These are phyloP conservation scores for Cercospora nicotianae DNA, from an alignment of 2,329 filamentous ascomycete genomes.

Conservation along the genomic window DNA sequence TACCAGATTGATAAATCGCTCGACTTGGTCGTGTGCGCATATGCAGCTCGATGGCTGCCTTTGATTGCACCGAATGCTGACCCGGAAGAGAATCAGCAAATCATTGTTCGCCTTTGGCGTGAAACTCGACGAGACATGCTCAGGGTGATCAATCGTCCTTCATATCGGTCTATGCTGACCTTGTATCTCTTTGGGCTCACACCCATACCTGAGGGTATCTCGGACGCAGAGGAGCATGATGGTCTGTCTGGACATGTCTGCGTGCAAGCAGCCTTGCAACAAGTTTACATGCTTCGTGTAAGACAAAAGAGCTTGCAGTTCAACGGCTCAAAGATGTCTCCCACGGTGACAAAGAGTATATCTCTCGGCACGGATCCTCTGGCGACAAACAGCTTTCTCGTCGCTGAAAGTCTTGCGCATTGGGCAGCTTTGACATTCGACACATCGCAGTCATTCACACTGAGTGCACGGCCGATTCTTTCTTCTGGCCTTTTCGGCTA, in stretches of 20 bases:
- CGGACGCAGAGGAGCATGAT: slow-evolving; percentile 15
- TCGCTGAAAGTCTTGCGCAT: slow-evolving; percentile 19
- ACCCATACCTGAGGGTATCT: slow-evolving; percentile 15
- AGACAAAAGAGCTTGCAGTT: slow-evolving; percentile 15
- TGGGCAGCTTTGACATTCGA: slow-evolving; percentile 20
- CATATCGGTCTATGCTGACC: slow-evolving; percentile 17
- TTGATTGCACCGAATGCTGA: neutral
- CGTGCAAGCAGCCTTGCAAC: slow-evolving; percentile 17
- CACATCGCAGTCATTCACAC: slow-evolving; percentile 16
- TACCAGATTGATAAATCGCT: slow-evolving; percentile 10
- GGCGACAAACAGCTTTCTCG: slow-evolving; percentile 17
- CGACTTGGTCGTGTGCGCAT: slow-evolving; percentile 9
- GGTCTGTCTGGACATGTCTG: slow-evolving; percentile 15
- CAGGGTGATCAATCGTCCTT: slow-evolving; percentile 14
- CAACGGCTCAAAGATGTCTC: slow-evolving; percentile 18
- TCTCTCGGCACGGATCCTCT: slow-evolving; percentile 11
- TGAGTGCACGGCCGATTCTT: slow-evolving; percentile 14
- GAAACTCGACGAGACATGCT: slow-evolving; percentile 20
- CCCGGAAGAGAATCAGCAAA: neutral
- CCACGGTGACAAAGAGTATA: slow-evolving; percentile 12
- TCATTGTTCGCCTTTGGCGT: slow-evolving; percentile 11
- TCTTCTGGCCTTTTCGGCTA: slow-evolving; percentile 19
- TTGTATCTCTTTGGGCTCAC: slow-evolving; percentile 18
- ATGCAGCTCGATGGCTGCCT: slow-evolving; percentile 17
- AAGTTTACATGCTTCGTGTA: slow-evolving; percentile 17